These are phyloP conservation scores for Ustilago loliicola DNA, from an alignment of 1,284 basidiomycete genomes.

Conservation along the genomic window DNA sequence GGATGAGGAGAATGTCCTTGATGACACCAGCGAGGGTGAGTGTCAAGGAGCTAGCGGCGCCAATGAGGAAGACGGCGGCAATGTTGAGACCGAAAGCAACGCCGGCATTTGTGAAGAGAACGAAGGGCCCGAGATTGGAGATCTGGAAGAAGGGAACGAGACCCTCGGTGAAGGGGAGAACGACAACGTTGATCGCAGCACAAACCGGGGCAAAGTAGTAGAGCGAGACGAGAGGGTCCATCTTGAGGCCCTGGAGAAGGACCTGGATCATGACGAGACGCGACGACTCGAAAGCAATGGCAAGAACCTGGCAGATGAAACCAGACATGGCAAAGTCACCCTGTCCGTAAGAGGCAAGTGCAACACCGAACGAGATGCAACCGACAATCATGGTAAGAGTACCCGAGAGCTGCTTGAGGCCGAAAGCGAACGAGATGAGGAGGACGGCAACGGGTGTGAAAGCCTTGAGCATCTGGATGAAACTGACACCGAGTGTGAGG, in stretches of 20 bases:
- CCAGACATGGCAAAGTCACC: constrained; percentile 86
- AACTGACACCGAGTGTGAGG: constrained; percentile 88
- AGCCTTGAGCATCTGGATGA: constrained; percentile 99
- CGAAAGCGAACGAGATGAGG: constrained; percentile 90
- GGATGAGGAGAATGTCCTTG: constrained; percentile 92
- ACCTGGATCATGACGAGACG: constrained; percentile 97
- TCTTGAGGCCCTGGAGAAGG: constrained; percentile 90
- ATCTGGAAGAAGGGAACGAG: constrained; percentile 86
- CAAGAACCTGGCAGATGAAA: constrained; percentile 76
- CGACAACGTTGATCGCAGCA: constrained; percentile 84
- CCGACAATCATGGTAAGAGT: constrained; percentile 85
- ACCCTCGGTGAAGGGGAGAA: constrained; percentile 91
- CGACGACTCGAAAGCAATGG: constrained; percentile 82
- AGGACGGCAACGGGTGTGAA: constrained; percentile 97
- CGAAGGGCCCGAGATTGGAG: constrained; percentile 79
- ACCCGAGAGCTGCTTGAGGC: constrained; percentile 87
- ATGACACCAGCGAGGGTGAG: constrained; percentile 95
- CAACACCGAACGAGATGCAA: constrained; percentile 92
- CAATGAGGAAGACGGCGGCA: constrained; percentile 93
- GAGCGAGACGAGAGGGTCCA: constrained; percentile 94
- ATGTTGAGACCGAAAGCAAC: constrained; percentile 93
- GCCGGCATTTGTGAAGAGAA: constrained; percentile 85
- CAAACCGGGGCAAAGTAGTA: constrained; percentile 85
- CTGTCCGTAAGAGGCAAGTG: constrained; percentile 88
- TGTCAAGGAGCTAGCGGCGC: constrained; percentile 86